Percentiles rank a stretch among this genome's conserved stretches.
Evolutionary conservation across 1,284 basidiomycete genomes (phyloP).

Genomic region (Malassezia furfur): DNA sequence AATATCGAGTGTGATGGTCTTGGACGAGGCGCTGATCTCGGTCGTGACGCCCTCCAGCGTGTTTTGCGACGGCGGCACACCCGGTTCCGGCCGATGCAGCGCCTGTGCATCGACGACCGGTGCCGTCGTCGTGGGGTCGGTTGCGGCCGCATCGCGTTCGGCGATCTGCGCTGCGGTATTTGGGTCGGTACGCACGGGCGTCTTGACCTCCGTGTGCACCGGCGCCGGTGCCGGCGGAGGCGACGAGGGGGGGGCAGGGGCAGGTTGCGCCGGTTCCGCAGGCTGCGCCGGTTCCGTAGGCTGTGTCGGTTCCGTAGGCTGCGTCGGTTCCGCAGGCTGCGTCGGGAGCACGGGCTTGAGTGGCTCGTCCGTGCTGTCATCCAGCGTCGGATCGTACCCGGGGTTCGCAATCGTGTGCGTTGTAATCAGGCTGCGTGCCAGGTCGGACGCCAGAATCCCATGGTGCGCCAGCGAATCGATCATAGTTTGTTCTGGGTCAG

Average conservation of each 20-base stretch:
- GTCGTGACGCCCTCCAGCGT: constrained; percentile 45
- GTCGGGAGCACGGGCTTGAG: too few species aligned
- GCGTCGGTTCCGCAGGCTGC: too few species aligned
- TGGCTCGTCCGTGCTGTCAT: neutral
- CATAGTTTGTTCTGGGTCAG: constrained; percentile 38
- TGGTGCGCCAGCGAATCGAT: constrained; percentile 44
- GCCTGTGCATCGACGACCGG: neutral
- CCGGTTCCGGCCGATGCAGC: neutral
- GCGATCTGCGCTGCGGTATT: constrained; percentile 38
- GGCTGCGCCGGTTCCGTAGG: too few species aligned
- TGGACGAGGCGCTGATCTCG: constrained; percentile 33
- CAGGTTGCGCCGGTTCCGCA: too few species aligned
- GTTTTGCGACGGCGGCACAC: constrained; percentile 11
- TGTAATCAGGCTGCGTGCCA: constrained; percentile 41
- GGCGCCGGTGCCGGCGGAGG: too few species aligned
- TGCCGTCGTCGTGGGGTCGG: constrained; percentile 4
- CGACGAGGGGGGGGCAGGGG: too few species aligned
- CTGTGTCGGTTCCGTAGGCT: too few species aligned
- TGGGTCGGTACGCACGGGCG: constrained; percentile 23
- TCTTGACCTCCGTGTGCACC: neutral
- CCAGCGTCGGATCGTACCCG: constrained; percentile 31
- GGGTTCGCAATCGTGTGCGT: constrained; percentile 45
- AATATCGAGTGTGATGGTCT: constrained; percentile 45
- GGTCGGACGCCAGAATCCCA: constrained; percentile 41
- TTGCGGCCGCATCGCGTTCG: constrained; percentile 11